These are phyloP conservation scores for Solanum medicagineum DNA, from an alignment of 257 asterid genomes.

Conservation along the genomic window DNA sequence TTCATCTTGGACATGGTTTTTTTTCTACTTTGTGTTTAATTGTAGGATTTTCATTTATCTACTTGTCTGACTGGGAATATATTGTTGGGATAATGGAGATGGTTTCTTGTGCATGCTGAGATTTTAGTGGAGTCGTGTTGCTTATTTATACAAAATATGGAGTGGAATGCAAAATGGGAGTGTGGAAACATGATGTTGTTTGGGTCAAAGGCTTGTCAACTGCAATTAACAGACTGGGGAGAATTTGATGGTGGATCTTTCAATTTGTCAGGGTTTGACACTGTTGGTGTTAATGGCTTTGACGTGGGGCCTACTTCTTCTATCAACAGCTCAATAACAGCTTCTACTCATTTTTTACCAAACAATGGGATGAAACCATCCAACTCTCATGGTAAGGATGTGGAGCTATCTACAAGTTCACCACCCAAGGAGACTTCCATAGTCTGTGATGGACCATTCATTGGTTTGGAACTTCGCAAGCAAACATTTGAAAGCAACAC, in stretches of 20 bases:
- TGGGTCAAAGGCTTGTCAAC: slow-evolving; percentile 39
- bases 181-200: slow-evolving; percentile 40
- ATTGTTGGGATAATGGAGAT: neutral
- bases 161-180: slow-evolving; percentile 63
- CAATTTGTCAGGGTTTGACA: slow-evolving; percentile 38
- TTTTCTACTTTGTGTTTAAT: neutral
- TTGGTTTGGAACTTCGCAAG: slow-evolving; percentile 72
- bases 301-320: slow-evolving; percentile 53
- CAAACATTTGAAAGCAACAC: slow-evolving; percentile 55
- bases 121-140: slow-evolving; percentile 8
- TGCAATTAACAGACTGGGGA: slow-evolving; percentile 56
- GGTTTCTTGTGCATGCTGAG: slow-evolving; percentile 12
- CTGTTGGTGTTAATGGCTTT: slow-evolving; percentile 43
- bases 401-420: slow-evolving; percentile 18
- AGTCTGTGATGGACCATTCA: slow-evolving; percentile 39
- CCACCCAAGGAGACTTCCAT: slow-evolving; percentile 33
- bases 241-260: slow-evolving; percentile 47
- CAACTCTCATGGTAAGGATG: slow-evolving; percentile 7
- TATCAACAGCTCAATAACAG: slow-evolving; percentile 58
- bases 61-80: neutral
- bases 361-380: slow-evolving; percentile 30
- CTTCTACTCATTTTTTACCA: slow-evolving; percentile 51
- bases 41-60: neutral
- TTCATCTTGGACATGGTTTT: neutral
- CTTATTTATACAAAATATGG: slow-evolving; percentile 38